Base-by-base conservation (phyloP, 441 rosid genomes). In the Arabidopsis lyrata region DNA sequence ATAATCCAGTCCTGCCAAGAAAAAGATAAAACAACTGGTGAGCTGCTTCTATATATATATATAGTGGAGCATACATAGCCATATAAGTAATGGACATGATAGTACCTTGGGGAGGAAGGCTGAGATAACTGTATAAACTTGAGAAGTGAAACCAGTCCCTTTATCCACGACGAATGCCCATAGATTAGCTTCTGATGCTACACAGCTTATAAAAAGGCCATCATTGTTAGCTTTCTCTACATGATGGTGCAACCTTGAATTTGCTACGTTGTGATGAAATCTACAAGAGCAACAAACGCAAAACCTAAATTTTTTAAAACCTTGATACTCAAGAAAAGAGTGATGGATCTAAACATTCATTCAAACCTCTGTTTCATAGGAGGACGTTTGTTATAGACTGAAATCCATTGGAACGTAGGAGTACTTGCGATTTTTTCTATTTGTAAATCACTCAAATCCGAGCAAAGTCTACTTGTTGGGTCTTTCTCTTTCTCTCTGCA, bases 151-250 rank as follows among this genome's bases (percentile, higher is more conserved):
- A 59, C 95, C 96, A 16, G 97, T 93, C 73, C 98, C 97, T n/a
- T 95, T 97, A 70, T 93, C 97, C 98, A 91, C 91, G 73, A 93
- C 90, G 41, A 93, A 59, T 48, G 97, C 97, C 97, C 98, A 93
- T 47, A 93, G 91, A 86, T 90, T 91, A 71, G 87, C 61, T 47
- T 93, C 78, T 44, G 98, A 91, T 62, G 97, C 97, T 75, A 90
- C 95, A 79, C 96, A 88, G 74, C 97, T 93, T 54, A 91, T 90
- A 70, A 56, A 90, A 78, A 93, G 82, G 22, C 96, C 97, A 79
- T 93, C 98, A 74, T 90, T 95, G 47, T 86, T 90, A 55, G 97
- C 98, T 84, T 91, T 91, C 48, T 89, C 95, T 45, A 91, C 90
- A 77, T 91, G 98, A 29, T 72, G 88, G 97, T 71, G 77, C 77